These are phyloP conservation scores for Mycena rosella DNA, from an alignment of 768 basidiomycete species.

Conservation along the genomic window DNA sequence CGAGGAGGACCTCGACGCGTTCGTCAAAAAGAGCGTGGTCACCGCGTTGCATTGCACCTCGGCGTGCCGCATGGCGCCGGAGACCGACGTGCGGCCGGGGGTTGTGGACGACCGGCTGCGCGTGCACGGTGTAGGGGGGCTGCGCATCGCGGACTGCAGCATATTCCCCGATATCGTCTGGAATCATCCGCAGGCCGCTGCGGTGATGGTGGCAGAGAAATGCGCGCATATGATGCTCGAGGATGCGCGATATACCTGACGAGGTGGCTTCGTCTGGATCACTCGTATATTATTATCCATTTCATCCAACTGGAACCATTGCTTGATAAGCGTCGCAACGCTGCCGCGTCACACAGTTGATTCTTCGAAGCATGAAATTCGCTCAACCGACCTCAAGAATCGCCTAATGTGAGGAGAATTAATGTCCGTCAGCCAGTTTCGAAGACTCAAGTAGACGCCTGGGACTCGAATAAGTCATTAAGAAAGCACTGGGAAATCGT, in stretches of 20 bases:
- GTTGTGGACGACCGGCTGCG: conserved; percentile 60
- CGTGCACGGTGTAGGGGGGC: conserved; percentile 59
- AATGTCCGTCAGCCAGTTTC: no score
- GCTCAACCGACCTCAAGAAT: no score
- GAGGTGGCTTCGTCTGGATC: no score
- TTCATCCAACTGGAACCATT: no score
- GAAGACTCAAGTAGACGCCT: no score
- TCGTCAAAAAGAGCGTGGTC: conserved; percentile 39
- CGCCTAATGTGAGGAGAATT: no score
- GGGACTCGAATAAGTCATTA: no score
- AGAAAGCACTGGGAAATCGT: no score
- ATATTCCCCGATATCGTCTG: conserved; percentile 48
- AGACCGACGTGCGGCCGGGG: conserved; percentile 43
- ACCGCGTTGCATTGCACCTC: conserved; percentile 53
- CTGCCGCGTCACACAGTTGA: no score
- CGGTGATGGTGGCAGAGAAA: conserved; percentile 52
- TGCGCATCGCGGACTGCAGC: conserved; percentile 56
- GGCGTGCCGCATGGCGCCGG: conserved; percentile 53
- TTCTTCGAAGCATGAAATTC: no score
- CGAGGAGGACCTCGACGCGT: conserved; percentile 48
- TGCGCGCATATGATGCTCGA: conserved; percentile 43
- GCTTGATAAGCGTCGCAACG: no score
- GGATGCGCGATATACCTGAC: neutral
- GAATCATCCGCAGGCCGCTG: conserved; percentile 50
- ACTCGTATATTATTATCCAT: no score